These are phyloP conservation scores for Kwoniella bestiolae DNA, from an alignment of 768 basidiomycete species.

Conservation along the genomic window DNA sequence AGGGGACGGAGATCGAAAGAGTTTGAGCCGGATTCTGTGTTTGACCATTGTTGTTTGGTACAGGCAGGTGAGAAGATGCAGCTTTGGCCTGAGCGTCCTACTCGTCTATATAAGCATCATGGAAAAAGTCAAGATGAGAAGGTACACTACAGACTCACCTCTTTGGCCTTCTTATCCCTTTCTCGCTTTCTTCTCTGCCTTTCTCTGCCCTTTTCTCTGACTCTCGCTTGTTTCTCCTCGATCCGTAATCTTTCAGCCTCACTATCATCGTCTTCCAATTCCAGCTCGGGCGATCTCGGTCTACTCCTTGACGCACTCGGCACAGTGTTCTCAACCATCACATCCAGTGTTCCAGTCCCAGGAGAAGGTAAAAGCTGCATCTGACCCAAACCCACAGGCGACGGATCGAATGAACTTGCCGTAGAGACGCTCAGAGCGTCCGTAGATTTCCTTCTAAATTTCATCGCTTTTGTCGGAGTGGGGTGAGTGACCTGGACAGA, in stretches of 20 bases:
- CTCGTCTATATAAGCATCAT: too few species aligned
- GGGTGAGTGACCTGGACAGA: conserved; percentile 31
- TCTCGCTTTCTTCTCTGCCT: conserved; percentile 49
- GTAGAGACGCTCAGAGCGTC: conserved; percentile 12
- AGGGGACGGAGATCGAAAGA: conserved; percentile 27
- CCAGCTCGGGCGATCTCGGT: conserved; percentile 23
- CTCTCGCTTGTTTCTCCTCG: conserved; percentile 32
- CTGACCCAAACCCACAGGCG: conserved; percentile 3
- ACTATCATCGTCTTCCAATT: conserved; percentile 30
- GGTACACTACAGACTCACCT: too few species aligned
- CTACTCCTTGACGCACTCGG: background rate
- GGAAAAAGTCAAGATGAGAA: too few species aligned
- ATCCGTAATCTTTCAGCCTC: conserved; percentile 20
- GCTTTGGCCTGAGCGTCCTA: background rate
- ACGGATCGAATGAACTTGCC: conserved; percentile 14
- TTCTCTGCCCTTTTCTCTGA: conserved; percentile 46
- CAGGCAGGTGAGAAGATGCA: conserved; percentile 22
- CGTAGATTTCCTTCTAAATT: conserved; percentile 11
- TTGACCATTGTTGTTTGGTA: conserved; percentile 15
- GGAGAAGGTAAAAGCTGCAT: conserved; percentile 10
- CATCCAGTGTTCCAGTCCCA: conserved; percentile 9
- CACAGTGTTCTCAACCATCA: conserved; percentile 7
- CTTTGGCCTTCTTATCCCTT: conserved; percentile 36
- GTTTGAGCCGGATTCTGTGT: conserved; percentile 9
- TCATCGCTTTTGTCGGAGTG: conserved; percentile 30